Percentiles rank a stretch among this genome's conserved stretches.
These are phyloP conservation scores for Mrakia gelida DNA, from an alignment of 768 basidiomycete species.

Conservation along the genomic window DNA sequence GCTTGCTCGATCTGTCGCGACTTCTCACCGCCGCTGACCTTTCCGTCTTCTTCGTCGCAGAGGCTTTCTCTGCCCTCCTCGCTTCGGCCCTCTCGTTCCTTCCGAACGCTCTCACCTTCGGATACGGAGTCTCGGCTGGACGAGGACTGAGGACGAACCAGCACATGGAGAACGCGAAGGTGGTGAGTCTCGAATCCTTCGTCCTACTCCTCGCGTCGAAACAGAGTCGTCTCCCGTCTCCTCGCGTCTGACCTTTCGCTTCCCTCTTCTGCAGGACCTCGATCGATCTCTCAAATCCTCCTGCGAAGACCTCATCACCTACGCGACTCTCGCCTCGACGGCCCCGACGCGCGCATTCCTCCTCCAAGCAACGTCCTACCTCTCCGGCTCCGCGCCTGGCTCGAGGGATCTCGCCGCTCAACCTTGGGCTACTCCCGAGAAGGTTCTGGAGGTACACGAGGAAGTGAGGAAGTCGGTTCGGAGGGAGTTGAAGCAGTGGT, in stretches of 20 bases:
- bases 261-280: constrained; percentile 57
- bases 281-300: constrained; percentile 77
- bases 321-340: constrained; percentile 58
- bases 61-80: constrained; percentile 40
- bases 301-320: constrained; percentile 76
- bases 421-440: constrained; percentile 54
- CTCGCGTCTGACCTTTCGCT: constrained; percentile 5
- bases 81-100: constrained; percentile 40
- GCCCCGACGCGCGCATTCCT: constrained; percentile 63
- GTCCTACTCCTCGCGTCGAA: not conserved
- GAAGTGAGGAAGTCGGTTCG: constrained; percentile 51
- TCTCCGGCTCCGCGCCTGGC: constrained; percentile 29
- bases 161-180: constrained; percentile 55
- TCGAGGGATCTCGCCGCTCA: constrained; percentile 44
- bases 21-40: not conserved
- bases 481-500: constrained; percentile 51
- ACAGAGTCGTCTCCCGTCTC: not conserved
- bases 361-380: constrained; percentile 51
- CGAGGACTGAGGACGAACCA: not conserved
- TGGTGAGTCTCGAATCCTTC: constrained; percentile 48
- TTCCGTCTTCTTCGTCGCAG: constrained; percentile 24
- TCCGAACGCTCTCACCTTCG: constrained; percentile 30
- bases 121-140: constrained; percentile 35
- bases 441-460: constrained; percentile 53
- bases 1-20: not conserved